Base-by-base conservation (phyloP, 169 alveolate genomes). In the Plasmodium gaboni region DNA sequence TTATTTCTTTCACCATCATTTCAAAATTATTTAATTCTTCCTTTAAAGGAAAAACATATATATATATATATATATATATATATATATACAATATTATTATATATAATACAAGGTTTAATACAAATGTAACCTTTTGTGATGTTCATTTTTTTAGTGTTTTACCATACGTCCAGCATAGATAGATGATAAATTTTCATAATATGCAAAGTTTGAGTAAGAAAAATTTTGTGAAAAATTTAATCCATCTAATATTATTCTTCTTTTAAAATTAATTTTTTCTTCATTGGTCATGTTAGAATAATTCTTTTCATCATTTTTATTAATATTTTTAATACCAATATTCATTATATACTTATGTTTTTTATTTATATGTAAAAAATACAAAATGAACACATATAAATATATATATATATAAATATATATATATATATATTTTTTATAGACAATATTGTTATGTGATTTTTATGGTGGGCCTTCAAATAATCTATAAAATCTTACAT, bases 201-300 rank as follows among this genome's bases (percentile, higher is more conserved):
- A 68, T 42, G 42, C 55, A 69, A 55, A 83, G 46, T 83, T 83
- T 3, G 91, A 69, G 32, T 83, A 69, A 28, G 91, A 83, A 69
- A 83, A 68, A 46, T 69, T 51, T 60, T 67, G 68, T 15, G 91
- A 69, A 68, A 83, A 83, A 12, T 69, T 83, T 46, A 83, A 26
- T 15, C 72, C 91, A 68, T 83, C 91, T 26, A 68, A 73, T 46
- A 83, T 57, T 17, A 83, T 70, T 69, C 61, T 42, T 46, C 19
- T 83, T 63, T 42, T 67, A n/a, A 83, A 19, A 28, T 68, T 57
- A 55, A 68, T 42, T 48, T 42, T 83, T 48, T 83, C 91, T 53
- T 83, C 74, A 15, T 46, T 67, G 26, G 91, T 83, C 91, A 83
- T 69, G 44, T 73, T 69, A 68, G 91, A 83, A 69, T 83, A 83